Evolutionary conservation across 2,329 filamentous ascomycete genomes (phyloP), one percentile per base, ranked within the genome.

Genomic region (Fusarium avenaceum): DNA sequence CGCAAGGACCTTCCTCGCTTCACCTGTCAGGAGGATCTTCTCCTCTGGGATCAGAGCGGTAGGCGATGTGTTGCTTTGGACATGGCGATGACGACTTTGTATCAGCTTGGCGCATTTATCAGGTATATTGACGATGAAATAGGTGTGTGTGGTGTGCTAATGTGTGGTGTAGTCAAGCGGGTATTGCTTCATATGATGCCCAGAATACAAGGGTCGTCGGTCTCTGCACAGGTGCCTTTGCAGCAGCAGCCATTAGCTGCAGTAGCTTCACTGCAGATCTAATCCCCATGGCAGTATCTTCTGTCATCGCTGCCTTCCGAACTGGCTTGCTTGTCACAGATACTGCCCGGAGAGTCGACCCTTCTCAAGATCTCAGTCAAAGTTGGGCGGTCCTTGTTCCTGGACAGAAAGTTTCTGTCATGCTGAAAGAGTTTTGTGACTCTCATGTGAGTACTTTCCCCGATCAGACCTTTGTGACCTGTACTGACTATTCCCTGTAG

Each of bases 41-140:
- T 71, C 2, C 17, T 49, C 1, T 71, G 69, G 69, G 58, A 70
- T 17, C 62, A 70, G 17, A 65, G 35, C 15, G 66, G 69, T 5
- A 57, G 50, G 40, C 53, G 69, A 46, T 71, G 69, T 14, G 26
- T 71, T 30, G 68, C 69, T 2, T 22, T 71, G 9, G 69, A 71
- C 30, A 71, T 71, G 69, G 69, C 69, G 0, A 64, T 71, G 47
- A 72, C 62, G 7, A 67, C 68, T 19, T 28, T 71, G 24, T 71
- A 67, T 49, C 69, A 71, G 2, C 69, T 71, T 3, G 69, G 63
- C 1, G 26, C 52, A 4, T 71, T 71, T 20, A 72, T 72, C 17
- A 70, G 65, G 69, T 57, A 30, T 6, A 55, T 32, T 2, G 1
- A 1, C 0, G 3, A 2, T 19, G 19, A 19, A 19, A 19, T 19